A percentile compares a stretch with the other conserved stretches of the same genome.
These are phyloP conservation scores for Thalassiosira livingstoniorum DNA, from an alignment of 352 stramenopile genomes.

Conservation along the genomic window DNA sequence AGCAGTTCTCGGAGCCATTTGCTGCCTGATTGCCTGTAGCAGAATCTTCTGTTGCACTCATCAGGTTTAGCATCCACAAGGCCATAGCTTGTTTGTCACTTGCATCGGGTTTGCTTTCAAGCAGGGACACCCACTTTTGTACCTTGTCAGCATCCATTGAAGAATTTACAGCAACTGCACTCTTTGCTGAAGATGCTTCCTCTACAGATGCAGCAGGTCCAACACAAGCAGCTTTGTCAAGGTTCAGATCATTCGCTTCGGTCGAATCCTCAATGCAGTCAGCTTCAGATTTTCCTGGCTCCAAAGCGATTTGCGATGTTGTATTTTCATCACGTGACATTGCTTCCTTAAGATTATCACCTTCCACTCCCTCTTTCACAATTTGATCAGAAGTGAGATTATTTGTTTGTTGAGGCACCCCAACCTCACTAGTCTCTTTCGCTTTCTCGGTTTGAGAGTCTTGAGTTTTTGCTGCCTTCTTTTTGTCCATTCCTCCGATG, in stretches of 20 bases:
- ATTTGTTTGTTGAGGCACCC: not conserved
- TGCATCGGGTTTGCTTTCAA: constrained; percentile 55
- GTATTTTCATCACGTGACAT: too few species aligned
- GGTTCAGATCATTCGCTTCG: too few species aligned
- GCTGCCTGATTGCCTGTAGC: not conserved
- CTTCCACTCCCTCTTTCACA: not conserved
- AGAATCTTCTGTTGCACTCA: constrained; percentile 35
- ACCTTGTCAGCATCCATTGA: constrained; percentile 34
- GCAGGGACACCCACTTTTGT: constrained; percentile 46
- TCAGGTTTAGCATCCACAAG: constrained; percentile 62
- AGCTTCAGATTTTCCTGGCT: too few species aligned
- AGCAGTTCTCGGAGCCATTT: not conserved
- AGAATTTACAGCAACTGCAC: constrained; percentile 30
- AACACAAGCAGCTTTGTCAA: too few species aligned
- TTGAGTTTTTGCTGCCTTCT: constrained; percentile 25
- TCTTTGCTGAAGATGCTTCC: not conserved
- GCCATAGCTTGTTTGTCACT: constrained; percentile 56
- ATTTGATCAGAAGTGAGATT: not conserved
- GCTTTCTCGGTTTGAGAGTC: not conserved
- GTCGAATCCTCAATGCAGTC: too few species aligned
- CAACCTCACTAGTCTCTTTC: constrained; percentile 21
- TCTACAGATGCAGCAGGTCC: too few species aligned
- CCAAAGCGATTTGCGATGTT: too few species aligned
- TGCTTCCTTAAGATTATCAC: constrained; percentile 4
- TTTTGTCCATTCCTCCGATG: constrained; percentile 13